Evolutionary conservation across 2,329 filamentous ascomycete species (phyloP).

Genomic region (Zymoseptoria pseudotritici): DNA sequence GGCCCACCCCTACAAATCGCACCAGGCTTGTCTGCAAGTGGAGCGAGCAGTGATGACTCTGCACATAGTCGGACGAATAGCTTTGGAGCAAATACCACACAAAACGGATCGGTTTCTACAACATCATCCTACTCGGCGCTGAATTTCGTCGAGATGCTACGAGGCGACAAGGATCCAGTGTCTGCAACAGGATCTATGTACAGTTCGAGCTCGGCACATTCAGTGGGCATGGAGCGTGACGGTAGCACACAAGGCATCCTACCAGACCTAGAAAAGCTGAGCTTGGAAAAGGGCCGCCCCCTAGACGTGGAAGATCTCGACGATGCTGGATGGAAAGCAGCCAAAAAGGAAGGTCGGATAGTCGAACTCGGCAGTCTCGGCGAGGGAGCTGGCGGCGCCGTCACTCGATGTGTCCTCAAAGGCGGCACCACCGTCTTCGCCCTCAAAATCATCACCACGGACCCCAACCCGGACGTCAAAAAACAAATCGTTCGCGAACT

Average conservation of each 20-base stretch:
- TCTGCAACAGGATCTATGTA: conserved; percentile 82
- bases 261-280: conserved; percentile 70
- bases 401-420: conserved; percentile 82
- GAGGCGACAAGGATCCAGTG: conserved; percentile 63
- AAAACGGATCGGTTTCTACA: conserved; percentile 75
- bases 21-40: conserved; percentile 56
- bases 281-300: conserved; percentile 71
- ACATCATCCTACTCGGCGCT: conserved; percentile 80
- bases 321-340: conserved; percentile 90
- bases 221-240: conserved; percentile 66
- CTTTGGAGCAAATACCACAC: conserved; percentile 66
- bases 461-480: conserved; percentile 95
- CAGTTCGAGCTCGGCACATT: conserved; percentile 27
- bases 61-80: conserved; percentile 77
- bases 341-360: conserved; percentile 81
- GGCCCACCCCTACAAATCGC: conserved; percentile 48
- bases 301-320: conserved; percentile 91
- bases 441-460: conserved; percentile 96
- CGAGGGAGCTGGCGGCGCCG: conserved; percentile 90
- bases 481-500: conserved; percentile 96
- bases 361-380: conserved; percentile 82
- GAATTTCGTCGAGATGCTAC: conserved; percentile 68
- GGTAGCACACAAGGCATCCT: conserved; percentile 70
- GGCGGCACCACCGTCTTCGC: conserved; percentile 93
- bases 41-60: conserved; percentile 64